Evolutionary conservation across 2,329 filamentous ascomycete species (phyloP), one percentile per base, ranked within the genome.

Genomic region (Fusarium sp.): DNA sequence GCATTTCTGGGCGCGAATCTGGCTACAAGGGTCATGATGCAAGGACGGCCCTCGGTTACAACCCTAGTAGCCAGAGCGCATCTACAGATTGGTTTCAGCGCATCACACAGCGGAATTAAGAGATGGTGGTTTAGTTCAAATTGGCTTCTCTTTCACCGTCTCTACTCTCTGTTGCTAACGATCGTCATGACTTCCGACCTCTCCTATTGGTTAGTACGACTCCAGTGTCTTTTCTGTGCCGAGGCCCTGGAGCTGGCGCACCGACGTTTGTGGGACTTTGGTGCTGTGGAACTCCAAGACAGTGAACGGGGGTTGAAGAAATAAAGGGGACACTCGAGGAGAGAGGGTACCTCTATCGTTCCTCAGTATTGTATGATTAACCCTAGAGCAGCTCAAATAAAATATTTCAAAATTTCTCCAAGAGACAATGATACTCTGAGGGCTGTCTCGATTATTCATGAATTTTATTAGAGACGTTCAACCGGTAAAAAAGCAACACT

Each of bases 11-110:
- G 43, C 15, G 32, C n/a, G 20, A 35, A 57, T 57, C 52, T 57
- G 52, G 52, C 32, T 57, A 35, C 52, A 57, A 45, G 57, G 58
- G 38, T 47, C 17, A 61, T 61, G 58, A 47, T 43, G 58, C 58
- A 61, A 33, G n/a, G n/a, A 22, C 52, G 52, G 56, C 20, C 32
- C 33, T 38, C 20, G 32, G 56, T 14, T 25, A 58, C 56, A 37
- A 57, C 12, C 27, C 52, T 6, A 3, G 32, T 22, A 12, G 22
- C 8, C 22, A 33, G 25, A n/a, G 17, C 10, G n/a, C 43, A 47
- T 47, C 43, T 47, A 52, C 25, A 32, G 17, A 32, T 30, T 52
- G 27, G 47, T 32, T 30, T n/a, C 47, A 32, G 27, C 25, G 17
- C 27, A 27, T 32, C 47, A 20, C 47, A 17, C 12, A 47, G 47